Evolutionary conservation across 441 rosid genomes (phyloP).

Genomic region (Adansonia madagascariensis): DNA sequence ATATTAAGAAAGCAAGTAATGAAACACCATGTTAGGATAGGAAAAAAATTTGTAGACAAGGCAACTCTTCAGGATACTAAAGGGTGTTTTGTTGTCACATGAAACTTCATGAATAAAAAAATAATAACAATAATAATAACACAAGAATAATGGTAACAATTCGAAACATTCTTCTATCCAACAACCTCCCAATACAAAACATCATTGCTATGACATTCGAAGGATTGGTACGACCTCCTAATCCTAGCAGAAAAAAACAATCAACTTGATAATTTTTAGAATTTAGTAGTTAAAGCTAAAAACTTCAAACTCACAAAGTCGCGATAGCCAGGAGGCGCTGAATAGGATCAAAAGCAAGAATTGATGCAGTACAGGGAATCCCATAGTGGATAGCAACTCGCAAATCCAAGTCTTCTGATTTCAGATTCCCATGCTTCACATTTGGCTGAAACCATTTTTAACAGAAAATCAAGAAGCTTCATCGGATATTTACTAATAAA

Average conservation of each 20-base stretch:
- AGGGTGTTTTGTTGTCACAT: background rate
- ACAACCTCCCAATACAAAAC: background rate
- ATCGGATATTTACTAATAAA: background rate
- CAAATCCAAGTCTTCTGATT: conserved; percentile 51
- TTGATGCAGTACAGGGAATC: conserved; percentile 62
- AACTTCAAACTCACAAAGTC: conserved; percentile 50
- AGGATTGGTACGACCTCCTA: background rate
- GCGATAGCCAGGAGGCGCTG: conserved; percentile 65
- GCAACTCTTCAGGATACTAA: conserved; percentile 7
- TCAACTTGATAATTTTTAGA: background rate
- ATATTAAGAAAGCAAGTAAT: background rate
- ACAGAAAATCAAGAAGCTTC: background rate
- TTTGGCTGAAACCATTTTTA: conserved; percentile 34
- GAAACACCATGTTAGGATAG: conserved; percentile 1
- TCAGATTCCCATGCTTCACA: conserved; percentile 40
- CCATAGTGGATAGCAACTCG: conserved; percentile 55
- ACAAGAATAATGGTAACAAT: background rate
- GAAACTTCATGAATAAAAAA: background rate
- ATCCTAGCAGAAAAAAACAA: background rate
- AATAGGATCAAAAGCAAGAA: conserved; percentile 64
- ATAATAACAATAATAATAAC: background rate
- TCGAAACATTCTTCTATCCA: conserved; percentile 5
- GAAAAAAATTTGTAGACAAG: background rate
- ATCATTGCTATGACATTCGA: background rate
- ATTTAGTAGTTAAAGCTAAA: background rate